Percentiles rank a stretch among this genome's conserved stretches.
phyloP scores from a whole-genome alignment of 768 basidiomycete species.

The Tylopilus sp. region DNA sequence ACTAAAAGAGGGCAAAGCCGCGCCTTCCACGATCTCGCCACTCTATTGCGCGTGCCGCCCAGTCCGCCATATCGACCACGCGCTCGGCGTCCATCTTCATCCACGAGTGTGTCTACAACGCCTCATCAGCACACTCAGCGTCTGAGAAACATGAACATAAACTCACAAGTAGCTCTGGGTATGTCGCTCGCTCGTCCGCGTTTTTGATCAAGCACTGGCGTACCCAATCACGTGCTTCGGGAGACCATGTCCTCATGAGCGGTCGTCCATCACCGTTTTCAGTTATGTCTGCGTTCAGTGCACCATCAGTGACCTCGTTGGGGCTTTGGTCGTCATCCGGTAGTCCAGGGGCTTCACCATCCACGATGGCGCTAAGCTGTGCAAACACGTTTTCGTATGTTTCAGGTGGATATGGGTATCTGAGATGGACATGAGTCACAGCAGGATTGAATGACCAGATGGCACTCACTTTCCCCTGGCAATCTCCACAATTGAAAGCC shows the following conservation, averaged over 20 bases:
- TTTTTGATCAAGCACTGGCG: conserved; percentile 76
- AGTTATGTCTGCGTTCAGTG: conserved; percentile 2
- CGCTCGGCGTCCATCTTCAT: conserved; percentile 54
- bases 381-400: conserved; percentile 97
- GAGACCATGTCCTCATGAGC: conserved; percentile 24
- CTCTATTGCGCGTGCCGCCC: conserved; percentile 61
- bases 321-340: conserved; percentile 49
- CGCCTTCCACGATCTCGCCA: conserved; percentile 31
- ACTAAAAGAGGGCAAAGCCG: conserved; percentile 21
- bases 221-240: conserved; percentile 78
- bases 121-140: not conserved
- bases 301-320: conserved; percentile 12
- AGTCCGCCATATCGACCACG: conserved; percentile 79
- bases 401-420: conserved; percentile 96
- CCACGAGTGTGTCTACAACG: conserved; percentile 70
- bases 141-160: not conserved
- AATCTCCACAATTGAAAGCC: conserved; percentile 90
- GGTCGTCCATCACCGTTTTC: conserved; percentile 16
- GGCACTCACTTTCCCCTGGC: conserved; percentile 58
- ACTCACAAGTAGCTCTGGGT: conserved; percentile 74
- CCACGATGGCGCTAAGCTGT: conserved; percentile 93
- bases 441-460: not conserved
- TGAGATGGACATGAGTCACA: conserved; percentile 6
- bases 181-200: conserved; percentile 75
- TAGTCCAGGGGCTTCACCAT: conserved; percentile 87